Base-by-base conservation (phyloP, 257 asterid genomes). In the Capsicum pubescens region DNA sequence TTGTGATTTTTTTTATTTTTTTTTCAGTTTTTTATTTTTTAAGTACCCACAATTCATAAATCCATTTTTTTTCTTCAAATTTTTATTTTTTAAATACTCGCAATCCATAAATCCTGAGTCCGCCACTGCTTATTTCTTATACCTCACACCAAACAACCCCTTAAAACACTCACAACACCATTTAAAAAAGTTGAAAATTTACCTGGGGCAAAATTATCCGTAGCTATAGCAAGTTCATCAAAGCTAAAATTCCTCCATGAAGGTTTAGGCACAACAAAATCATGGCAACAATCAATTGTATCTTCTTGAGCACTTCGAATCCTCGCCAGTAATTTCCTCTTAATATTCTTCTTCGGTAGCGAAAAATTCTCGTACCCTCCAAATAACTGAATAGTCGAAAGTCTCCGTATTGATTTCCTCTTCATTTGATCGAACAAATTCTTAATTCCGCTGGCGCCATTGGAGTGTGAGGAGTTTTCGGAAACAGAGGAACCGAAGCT, bases 241-340 rank as follows among this genome's bases (percentile, higher is more conserved):
- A 55, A 84, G 70, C 66, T 84, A 26, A 94, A 95, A 83, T 90
- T 95, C 86, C 93, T 93, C 98, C 98, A 94, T n/a, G 98, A 89
- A 2, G 99, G 98, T 80, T 95, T 93, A 0, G 96, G 94, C 71
- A 87, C 82, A 14, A 86, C 86, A 57, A 89, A 81, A 63, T 90
- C 94, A 11, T 89, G 93, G 58, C 92, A 89, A 83, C 92, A 89
- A 83, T 91, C 91, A 79, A 91, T 84, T 9, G 39, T 82, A 14
- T 86, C 86, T 15, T 91, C 98, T 19, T 91, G 93, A 1, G 97
- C 87, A 54, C 93, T 91, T 8, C 84, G 89, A 83, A 90, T 93
- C 70, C 95, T 84, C 21, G 93, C 94, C 6, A 90, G 69, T 78
- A 82, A 87, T 64, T 87, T 88, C 90, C 86, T 90, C 84, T 87